Evolutionary conservation across 768 basidiomycete species (phyloP).

Genomic region (Mycena amicta): DNA sequence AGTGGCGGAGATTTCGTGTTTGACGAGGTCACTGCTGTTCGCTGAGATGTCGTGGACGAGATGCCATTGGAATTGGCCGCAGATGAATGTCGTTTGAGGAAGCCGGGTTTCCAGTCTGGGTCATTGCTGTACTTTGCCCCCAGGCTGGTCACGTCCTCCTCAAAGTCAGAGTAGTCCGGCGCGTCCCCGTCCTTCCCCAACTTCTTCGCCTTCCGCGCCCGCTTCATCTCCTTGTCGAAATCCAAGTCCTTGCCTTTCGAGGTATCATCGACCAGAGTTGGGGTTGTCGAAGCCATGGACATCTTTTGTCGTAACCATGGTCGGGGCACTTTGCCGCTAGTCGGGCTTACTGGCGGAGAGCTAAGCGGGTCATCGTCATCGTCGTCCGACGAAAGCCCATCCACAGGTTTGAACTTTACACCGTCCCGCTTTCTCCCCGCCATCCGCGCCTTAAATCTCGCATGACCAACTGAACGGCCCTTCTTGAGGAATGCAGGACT

Average conservation of each 20-base stretch:
- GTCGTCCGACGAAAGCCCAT: conserved; percentile 27
- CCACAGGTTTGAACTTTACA: conserved; percentile 31
- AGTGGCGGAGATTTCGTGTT: conserved; percentile 25
- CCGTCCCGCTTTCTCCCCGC: conserved; percentile 25
- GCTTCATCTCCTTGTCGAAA: conserved; percentile 46
- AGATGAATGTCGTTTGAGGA: conserved; percentile 44
- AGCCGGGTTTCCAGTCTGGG: conserved; percentile 55
- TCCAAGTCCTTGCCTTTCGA: conserved; percentile 29
- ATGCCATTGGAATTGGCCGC: conserved; percentile 19
- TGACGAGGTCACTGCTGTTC: conserved; percentile 23
- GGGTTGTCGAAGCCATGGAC: conserved; percentile 25
- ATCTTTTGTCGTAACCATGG: conserved; percentile 29
- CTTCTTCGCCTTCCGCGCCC: conserved; percentile 35
- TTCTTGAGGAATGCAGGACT: conserved; percentile 26
- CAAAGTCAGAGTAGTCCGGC: conserved; percentile 50
- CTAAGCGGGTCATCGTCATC: conserved; percentile 30
- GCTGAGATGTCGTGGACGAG: conserved; percentile 27
- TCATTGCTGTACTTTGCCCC: conserved; percentile 19
- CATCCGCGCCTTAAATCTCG: conserved; percentile 18
- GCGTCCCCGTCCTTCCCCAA: conserved; percentile 27
- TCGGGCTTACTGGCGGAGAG: conserved; percentile 18
- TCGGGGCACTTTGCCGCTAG: conserved; percentile 13
- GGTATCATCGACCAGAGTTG: conserved; percentile 25
- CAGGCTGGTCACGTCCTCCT: conserved; percentile 42
- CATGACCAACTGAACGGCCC: conserved; percentile 21